Conservation (phyloP, 768 basidiomycete species). For the Strobilomyces dryophilus region DNA sequence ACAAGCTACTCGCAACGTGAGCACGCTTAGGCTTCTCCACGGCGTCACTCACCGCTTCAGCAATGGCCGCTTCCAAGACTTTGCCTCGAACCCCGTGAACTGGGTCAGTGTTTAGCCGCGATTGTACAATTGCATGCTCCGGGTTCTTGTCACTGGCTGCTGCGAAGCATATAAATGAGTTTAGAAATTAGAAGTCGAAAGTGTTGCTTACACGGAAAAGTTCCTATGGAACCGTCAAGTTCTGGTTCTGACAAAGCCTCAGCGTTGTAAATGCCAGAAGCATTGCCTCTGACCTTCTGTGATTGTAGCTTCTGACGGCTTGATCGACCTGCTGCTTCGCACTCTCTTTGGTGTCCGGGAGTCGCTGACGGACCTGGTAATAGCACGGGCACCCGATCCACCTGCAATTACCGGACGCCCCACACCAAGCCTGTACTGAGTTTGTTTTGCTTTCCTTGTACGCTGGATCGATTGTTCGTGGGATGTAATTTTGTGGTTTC, state of each 20-base stretch:
- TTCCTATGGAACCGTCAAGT: constrained; percentile 8
- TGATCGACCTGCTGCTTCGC: constrained; percentile 47
- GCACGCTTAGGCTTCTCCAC: neutral
- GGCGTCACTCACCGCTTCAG: constrained; percentile 28
- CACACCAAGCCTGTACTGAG: constrained; percentile 65
- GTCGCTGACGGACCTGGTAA: constrained; percentile 57
- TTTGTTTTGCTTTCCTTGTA: constrained; percentile 68
- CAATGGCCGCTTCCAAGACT: constrained; percentile 17
- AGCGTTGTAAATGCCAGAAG: constrained; percentile 5
- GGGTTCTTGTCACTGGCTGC: constrained; percentile 8
- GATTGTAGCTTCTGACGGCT: constrained; percentile 54
- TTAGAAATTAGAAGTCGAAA: neutral
- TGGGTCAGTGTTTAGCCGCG: constrained; percentile 2
- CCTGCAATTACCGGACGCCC: constrained; percentile 66
- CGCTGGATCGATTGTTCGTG: constrained; percentile 29
- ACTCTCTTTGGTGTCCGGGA: constrained; percentile 43
- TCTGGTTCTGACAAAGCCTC: constrained; percentile 25
- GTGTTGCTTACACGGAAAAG: constrained; percentile 13
- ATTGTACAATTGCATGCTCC: constrained; percentile 1
- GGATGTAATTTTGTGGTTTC: constrained; percentile 11
- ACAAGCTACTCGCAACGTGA: constrained; percentile 35
- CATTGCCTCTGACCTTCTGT: constrained; percentile 39
- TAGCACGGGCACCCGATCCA: constrained; percentile 58
- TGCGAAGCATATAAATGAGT: neutral
- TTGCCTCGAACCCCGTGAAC: constrained; percentile 4